Conservation (phyloP, 441 rosid species). For the Viola pubescens region DNA sequence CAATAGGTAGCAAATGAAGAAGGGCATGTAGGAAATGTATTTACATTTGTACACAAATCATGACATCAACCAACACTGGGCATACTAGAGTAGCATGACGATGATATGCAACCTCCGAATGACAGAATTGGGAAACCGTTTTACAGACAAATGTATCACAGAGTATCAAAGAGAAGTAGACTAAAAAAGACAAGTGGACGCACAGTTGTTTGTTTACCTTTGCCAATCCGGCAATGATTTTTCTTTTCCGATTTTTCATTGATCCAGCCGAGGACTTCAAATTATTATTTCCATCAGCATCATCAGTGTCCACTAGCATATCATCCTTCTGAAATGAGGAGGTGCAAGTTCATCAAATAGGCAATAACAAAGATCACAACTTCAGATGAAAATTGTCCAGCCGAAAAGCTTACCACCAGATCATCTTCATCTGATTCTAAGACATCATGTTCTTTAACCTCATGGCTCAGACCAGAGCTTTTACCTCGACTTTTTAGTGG, state of each 20-base stretch:
- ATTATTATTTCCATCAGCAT: slow-evolving; percentile 20
- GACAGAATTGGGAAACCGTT: not conserved
- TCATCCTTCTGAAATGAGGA: slow-evolving; percentile 26
- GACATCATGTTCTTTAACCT: slow-evolving; percentile 37
- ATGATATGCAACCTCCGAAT: not conserved
- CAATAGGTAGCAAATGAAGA: not conserved
- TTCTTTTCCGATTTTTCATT: slow-evolving; percentile 71
- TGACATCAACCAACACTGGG: too few relatives aligned
- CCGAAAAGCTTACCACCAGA: slow-evolving; percentile 40
- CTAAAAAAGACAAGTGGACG: slow-evolving; percentile 3
- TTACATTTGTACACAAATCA: too few relatives aligned
- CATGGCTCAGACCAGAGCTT: slow-evolving; percentile 36
- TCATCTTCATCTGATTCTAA: slow-evolving; percentile 42
- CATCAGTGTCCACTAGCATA: slow-evolving; percentile 34
- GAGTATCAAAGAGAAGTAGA: slow-evolving; percentile 5
- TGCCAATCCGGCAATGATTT: slow-evolving; percentile 55
- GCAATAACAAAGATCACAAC: not conserved
- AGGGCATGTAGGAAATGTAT: not conserved
- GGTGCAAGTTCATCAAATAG: slow-evolving; percentile 6
- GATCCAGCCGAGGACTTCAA: slow-evolving; percentile 55
- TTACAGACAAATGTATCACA: slow-evolving; percentile 7
- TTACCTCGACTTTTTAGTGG: slow-evolving; percentile 36
- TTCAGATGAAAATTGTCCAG: slow-evolving; percentile 7
- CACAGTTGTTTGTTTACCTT: slow-evolving; percentile 42
- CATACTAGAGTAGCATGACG: not conserved